Evolutionary conservation across 768 basidiomycete genomes (phyloP).

Genomic region (Suillus ampliporus): DNA sequence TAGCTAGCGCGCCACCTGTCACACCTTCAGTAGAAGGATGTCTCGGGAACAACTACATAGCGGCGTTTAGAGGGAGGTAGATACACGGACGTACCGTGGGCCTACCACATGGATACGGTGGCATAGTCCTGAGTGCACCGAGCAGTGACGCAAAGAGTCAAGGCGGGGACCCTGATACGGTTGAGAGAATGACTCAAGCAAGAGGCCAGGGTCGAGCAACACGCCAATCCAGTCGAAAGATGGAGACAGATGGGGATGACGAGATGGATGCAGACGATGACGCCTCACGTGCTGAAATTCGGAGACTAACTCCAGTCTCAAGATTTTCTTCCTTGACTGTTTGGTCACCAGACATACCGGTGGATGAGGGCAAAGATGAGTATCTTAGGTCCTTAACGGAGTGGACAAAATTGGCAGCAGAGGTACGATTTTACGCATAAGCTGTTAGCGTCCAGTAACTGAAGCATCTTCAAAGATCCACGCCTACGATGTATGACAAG

Average conservation of each 20-base stretch:
- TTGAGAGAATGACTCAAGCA: slow-evolving; percentile 10
- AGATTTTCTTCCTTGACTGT: slow-evolving; percentile 72
- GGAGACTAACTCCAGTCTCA: slow-evolving; percentile 51
- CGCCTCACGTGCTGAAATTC: slow-evolving; percentile 22
- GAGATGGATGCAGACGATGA: slow-evolving; percentile 31
- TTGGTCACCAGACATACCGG: slow-evolving; percentile 76
- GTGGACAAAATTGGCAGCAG: slow-evolving; percentile 68
- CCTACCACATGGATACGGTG: slow-evolving; percentile 70
- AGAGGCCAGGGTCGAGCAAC: slow-evolving; percentile 18
- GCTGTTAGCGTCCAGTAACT: neutral
- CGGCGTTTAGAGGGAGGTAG: slow-evolving; percentile 77
- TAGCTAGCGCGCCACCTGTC: neutral
- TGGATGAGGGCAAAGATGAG: slow-evolving; percentile 74
- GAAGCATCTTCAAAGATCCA: slow-evolving; percentile 6
- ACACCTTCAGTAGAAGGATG: neutral
- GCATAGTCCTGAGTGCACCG: slow-evolving; percentile 59
- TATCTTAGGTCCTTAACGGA: slow-evolving; percentile 71
- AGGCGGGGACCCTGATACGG: slow-evolving; percentile 18
- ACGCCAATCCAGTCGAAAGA: slow-evolving; percentile 30
- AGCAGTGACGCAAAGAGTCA: slow-evolving; percentile 18
- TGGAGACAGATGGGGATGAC: slow-evolving; percentile 35
- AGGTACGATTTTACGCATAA: slow-evolving; percentile 49
- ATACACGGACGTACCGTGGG: slow-evolving; percentile 69
- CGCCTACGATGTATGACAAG: neutral
- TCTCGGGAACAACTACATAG: slow-evolving; percentile 44